Evolutionary conservation across 2,329 filamentous ascomycete species (phyloP).

Genomic region (Mollisia scopiformis): DNA sequence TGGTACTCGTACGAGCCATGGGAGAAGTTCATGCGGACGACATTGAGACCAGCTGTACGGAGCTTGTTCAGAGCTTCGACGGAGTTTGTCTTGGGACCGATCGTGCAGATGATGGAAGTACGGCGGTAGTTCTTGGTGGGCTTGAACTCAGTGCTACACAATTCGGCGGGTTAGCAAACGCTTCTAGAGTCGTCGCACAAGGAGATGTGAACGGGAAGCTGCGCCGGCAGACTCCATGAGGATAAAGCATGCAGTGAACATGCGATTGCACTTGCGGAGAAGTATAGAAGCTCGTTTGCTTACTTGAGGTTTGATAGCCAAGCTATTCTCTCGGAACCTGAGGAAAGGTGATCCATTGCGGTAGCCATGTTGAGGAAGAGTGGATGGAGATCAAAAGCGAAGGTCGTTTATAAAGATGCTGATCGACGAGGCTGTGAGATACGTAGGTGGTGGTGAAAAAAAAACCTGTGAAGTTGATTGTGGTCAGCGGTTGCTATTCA

Average conservation of each 20-base stretch:
- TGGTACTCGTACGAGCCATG: constrained; percentile 96
- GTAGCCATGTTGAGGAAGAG: constrained; percentile 47
- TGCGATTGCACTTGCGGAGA: constrained; percentile 50
- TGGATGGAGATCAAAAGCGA: neutral
- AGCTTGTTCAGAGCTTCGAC: constrained; percentile 96
- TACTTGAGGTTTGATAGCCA: constrained; percentile 43
- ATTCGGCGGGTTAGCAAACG: neutral
- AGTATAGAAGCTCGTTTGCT: neutral
- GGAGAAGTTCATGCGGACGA: constrained; percentile 99
- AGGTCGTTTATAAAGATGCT: neutral
- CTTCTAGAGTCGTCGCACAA: neutral
- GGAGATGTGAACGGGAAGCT: neutral
- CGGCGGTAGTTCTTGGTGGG: constrained; percentile 91
- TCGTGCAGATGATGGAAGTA: constrained; percentile 73
- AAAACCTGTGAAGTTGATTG: neutral
- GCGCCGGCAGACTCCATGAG: neutral
- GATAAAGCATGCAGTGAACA: neutral
- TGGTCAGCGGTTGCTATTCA: constrained; percentile 14
- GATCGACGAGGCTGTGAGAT: neutral
- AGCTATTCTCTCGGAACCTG: constrained; percentile 70
- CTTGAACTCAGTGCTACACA: constrained; percentile 80
- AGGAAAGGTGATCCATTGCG: constrained; percentile 84
- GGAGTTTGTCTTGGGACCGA: constrained; percentile 98
- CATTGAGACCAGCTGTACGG: constrained; percentile 88
- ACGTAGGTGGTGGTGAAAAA: neutral